Percentiles rank a stretch among this genome's conserved stretches.
Conservation (phyloP, 2,329 filamentous ascomycete species). For the Pseudogymnoascus sp. region DNA sequence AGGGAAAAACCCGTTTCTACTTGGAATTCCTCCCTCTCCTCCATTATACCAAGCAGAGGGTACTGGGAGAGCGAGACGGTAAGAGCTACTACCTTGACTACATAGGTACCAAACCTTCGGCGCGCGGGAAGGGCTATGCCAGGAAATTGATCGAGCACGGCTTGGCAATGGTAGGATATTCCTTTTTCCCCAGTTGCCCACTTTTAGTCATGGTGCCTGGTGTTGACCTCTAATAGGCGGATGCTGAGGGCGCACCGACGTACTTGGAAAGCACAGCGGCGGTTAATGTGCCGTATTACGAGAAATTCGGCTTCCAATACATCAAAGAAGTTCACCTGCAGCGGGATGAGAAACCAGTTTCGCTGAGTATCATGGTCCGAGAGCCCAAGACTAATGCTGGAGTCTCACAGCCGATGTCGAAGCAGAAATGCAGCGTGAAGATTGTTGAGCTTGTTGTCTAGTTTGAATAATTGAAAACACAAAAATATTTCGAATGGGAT, state of each 20-base stretch:
- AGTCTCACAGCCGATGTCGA: not conserved
- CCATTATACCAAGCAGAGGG: constrained; percentile 59
- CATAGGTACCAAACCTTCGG: constrained; percentile 61
- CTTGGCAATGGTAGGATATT: constrained; percentile 46
- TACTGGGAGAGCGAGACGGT: constrained; percentile 58
- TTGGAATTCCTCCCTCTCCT: constrained; percentile 67
- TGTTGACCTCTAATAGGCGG: constrained; percentile 42
- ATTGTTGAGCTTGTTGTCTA: constrained; percentile 38
- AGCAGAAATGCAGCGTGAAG: not conserved
- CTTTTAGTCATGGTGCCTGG: not conserved
- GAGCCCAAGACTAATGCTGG: constrained; percentile 42
- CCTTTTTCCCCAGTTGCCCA: not conserved
- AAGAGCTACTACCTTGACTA: constrained; percentile 78
- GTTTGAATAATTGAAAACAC: constrained; percentile 20
- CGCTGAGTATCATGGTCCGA: constrained; percentile 73
- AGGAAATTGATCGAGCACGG: constrained; percentile 63
- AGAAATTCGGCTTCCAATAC: constrained; percentile 64
- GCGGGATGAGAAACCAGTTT: constrained; percentile 49
- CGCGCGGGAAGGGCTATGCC: constrained; percentile 65
- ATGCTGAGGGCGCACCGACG: constrained; percentile 56
- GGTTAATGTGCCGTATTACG: constrained; percentile 63
- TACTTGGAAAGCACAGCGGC: constrained; percentile 72
- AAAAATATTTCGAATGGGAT: constrained; percentile 2
- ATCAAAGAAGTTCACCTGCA: constrained; percentile 55
- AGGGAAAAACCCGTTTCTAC: constrained; percentile 69